A percentile compares a stretch with the other conserved stretches of the same genome.
Conservation (phyloP, 768 basidiomycete genomes). For the Pholiota microspora region DNA sequence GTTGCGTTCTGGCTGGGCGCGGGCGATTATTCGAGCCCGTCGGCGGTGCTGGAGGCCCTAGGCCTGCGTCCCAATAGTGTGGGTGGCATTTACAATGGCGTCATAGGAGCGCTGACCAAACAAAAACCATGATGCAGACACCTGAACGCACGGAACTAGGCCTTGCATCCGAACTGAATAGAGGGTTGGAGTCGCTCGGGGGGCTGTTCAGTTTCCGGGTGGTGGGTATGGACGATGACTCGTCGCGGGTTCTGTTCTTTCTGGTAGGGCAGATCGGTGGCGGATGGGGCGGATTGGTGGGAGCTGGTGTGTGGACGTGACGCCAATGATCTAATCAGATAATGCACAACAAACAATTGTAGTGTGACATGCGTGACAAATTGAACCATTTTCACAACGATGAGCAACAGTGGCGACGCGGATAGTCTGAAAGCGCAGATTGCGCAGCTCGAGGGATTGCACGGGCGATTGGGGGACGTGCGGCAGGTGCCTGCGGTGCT, state of each 20-base stretch:
- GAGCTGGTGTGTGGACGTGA: conserved; percentile 33
- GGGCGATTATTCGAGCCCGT: conserved; percentile 30
- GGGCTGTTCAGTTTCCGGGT: conserved; percentile 16
- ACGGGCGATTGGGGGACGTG: conserved; percentile 14
- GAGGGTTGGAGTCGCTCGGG: conserved; percentile 6
- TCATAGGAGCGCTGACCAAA: conserved; percentile 5
- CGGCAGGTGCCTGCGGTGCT: conserved; percentile 20
- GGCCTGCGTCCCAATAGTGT: conserved; percentile 14
- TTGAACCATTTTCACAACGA: conserved; percentile 5
- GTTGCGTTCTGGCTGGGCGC: conserved; percentile 51
- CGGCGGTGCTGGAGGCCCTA: conserved; percentile 19
- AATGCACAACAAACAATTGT: neutral
- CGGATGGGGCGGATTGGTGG: conserved; percentile 21
- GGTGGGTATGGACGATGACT: conserved; percentile 5
- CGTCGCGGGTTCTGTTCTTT: conserved; percentile 13
- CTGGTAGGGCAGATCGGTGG: conserved; percentile 13
- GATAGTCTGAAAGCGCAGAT: conserved; percentile 18
- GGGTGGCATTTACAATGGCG: neutral
- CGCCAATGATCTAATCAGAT: conserved; percentile 21
- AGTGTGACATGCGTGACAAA: conserved; percentile 13
- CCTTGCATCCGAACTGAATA: neutral
- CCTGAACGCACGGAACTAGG: neutral
- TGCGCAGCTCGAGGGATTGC: conserved; percentile 17
- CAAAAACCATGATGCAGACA: neutral
- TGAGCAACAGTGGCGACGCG: conserved; percentile 14